Evolutionary conservation across 805 yeast genomes (phyloP).

Genomic region (Ogataea haglerorum): DNA sequence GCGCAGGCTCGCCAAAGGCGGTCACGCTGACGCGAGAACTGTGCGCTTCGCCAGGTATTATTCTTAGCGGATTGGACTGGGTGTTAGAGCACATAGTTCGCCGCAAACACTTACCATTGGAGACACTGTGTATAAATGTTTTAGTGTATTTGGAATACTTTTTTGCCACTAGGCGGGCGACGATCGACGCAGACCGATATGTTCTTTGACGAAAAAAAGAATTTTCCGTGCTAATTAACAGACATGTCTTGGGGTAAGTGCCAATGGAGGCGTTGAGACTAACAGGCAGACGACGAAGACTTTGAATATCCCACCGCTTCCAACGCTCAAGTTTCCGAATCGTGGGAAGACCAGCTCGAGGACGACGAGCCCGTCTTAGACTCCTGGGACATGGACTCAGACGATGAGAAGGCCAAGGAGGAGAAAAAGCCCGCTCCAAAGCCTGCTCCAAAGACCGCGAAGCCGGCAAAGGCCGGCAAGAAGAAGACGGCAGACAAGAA

Average conservation of each 20-base stretch:
- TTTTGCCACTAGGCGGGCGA: constrained; percentile 15
- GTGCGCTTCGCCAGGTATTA: constrained; percentile 52
- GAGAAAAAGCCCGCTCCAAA: constrained; percentile 31
- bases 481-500: constrained; percentile 37
- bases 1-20: constrained; percentile 52
- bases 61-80: constrained; percentile 41
- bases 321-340: constrained; percentile 47
- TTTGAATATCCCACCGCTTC: constrained; percentile 59
- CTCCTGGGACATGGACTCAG: constrained; percentile 86
- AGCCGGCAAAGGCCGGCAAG: constrained; percentile 45
- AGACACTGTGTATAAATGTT: not conserved
- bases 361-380: constrained; percentile 69
- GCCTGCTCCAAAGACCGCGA: constrained; percentile 36
- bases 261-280: not conserved
- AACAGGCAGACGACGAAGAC: constrained; percentile 74
- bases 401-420: constrained; percentile 47
- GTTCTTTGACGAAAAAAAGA: constrained; percentile 4
- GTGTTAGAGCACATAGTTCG: not conserved
- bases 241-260: constrained; percentile 30
- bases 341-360: constrained; percentile 73
- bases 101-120: constrained; percentile 8
- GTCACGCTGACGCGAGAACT: constrained; percentile 48
- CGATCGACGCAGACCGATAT: constrained; percentile 14
- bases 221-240: not conserved
- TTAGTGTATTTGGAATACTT: constrained; percentile 3